phyloP scores from a whole-genome alignment of 2,329 filamentous ascomycete species.

The Cercospora sesami region DNA sequence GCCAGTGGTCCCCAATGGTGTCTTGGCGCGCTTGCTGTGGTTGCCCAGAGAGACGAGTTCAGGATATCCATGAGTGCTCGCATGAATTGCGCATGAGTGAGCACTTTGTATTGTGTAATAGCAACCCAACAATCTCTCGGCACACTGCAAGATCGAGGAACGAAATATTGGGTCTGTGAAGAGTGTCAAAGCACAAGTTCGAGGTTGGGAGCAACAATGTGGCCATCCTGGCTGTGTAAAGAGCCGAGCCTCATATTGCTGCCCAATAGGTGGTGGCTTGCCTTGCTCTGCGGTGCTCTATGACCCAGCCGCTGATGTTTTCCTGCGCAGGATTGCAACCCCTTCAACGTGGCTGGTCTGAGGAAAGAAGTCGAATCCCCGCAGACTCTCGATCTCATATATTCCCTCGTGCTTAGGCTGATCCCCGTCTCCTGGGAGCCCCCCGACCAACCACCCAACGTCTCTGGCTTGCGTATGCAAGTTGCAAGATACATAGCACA shows the following conservation, averaged over 20 bases:
- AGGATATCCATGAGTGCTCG: constrained; percentile 1
- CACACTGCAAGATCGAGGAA: background rate
- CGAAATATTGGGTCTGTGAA: background rate
- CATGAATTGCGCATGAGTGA: background rate
- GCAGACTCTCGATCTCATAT: constrained; percentile 86
- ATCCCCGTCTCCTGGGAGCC: constrained; percentile 48
- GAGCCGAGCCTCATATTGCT: background rate
- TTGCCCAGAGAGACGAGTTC: background rate
- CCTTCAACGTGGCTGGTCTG: constrained; percentile 72
- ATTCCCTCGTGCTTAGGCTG: constrained; percentile 36
- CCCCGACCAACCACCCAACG: constrained; percentile 81
- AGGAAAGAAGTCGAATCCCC: constrained; percentile 96
- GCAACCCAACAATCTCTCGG: background rate
- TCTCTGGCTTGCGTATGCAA: constrained; percentile 96
- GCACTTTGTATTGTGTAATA: background rate
- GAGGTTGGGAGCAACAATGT: background rate
- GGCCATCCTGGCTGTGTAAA: background rate
- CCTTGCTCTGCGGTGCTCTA: background rate
- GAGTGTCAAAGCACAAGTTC: background rate
- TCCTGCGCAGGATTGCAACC: constrained; percentile 58
- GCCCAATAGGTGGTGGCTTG: background rate
- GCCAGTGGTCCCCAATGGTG: background rate
- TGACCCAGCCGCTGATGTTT: constrained; percentile 17
- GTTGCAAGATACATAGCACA: constrained; percentile 96
- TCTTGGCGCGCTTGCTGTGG: background rate